These are phyloP conservation scores for Microbotryum silenes-acaulis DNA, from an alignment of 1,284 basidiomycete genomes.

Conservation along the genomic window DNA sequence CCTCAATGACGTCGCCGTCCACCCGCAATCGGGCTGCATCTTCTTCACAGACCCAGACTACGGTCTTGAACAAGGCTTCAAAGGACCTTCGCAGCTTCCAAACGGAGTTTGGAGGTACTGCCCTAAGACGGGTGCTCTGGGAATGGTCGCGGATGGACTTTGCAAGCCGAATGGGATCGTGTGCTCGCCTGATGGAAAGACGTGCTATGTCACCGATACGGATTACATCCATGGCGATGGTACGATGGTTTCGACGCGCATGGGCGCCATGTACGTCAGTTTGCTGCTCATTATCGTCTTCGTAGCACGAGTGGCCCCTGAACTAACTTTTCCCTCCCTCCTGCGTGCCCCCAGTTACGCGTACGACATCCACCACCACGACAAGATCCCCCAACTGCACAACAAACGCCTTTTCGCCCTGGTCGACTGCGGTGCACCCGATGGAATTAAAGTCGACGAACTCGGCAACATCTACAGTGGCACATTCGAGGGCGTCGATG, in stretches of 20 bases:
- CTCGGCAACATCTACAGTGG: constrained; percentile 62
- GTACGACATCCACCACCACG: constrained; percentile 57
- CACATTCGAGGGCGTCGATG: constrained; percentile 62
- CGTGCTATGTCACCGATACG: constrained; percentile 55
- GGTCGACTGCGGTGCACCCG: constrained; percentile 56
- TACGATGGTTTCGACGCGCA: constrained; percentile 1
- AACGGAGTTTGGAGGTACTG: constrained; percentile 67
- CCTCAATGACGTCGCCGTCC: constrained; percentile 66
- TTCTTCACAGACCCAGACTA: constrained; percentile 64
- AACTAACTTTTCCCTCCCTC: background rate
- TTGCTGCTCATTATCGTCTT: background rate
- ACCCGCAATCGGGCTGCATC: constrained; percentile 54
- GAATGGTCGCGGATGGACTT: constrained; percentile 63
- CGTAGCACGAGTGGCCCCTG: background rate
- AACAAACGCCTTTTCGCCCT: constrained; percentile 67
- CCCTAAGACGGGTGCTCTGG: constrained; percentile 54
- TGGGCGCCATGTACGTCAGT: constrained; percentile 5
- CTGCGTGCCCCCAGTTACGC: constrained; percentile 50
- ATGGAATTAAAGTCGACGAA: constrained; percentile 54
- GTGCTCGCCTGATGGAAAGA: constrained; percentile 57
- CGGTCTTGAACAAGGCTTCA: constrained; percentile 51
- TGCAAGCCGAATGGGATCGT: constrained; percentile 55
- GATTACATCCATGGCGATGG: constrained; percentile 13
- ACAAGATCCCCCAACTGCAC: constrained; percentile 47
- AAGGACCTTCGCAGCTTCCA: constrained; percentile 55